phyloP scores from a whole-genome alignment of 257 asterid species.

The Mitragyna speciosa region DNA sequence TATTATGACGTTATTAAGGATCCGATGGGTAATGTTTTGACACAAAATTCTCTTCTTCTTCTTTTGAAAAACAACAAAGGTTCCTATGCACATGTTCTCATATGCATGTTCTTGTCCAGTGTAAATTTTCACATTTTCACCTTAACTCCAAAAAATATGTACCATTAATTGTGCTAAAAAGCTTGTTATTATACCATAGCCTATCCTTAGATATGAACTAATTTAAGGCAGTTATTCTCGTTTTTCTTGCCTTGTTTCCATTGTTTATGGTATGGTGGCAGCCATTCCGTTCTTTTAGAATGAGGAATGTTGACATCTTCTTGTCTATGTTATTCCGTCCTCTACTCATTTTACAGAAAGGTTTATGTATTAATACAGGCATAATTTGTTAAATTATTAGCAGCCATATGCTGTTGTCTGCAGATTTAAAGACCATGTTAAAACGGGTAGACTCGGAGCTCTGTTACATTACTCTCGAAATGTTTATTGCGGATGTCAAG shows the following conservation, averaged over 20 bases:
- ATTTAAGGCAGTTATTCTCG: background rate
- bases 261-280: background rate
- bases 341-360: background rate
- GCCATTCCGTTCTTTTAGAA: background rate
- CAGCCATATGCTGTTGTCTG: background rate
- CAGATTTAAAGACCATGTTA: constrained; percentile 90
- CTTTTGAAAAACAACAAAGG: background rate
- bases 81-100: background rate
- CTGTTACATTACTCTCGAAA: constrained; percentile 84
- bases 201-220: background rate
- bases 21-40: constrained; percentile 68
- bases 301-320: background rate
- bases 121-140: background rate
- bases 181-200: background rate
- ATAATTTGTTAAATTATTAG: background rate
- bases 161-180: background rate
- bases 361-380: background rate
- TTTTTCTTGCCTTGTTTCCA: background rate
- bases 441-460: constrained; percentile 91
- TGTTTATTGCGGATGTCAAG: constrained; percentile 81
- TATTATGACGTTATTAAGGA: constrained; percentile 92
- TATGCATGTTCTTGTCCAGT: background rate
- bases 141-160: background rate
- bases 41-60: background rate
- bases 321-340: background rate